Percentiles rank a stretch among this genome's conserved stretches.
These are phyloP conservation scores for Metahyphopichia silvanorum DNA, from an alignment of 805 yeast genomes.

Conservation along the genomic window DNA sequence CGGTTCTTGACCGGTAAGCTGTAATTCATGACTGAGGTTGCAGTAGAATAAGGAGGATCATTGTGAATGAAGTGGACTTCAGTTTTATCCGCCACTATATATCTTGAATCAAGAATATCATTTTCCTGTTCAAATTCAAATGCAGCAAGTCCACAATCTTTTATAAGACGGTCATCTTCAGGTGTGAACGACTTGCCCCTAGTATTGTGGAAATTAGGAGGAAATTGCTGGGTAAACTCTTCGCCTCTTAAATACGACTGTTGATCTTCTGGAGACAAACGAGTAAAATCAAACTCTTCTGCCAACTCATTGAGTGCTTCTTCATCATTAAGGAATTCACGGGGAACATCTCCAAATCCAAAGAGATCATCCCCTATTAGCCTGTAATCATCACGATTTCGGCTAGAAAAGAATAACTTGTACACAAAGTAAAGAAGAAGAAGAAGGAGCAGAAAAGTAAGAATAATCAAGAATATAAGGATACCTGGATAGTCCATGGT, in stretches of 20 bases:
- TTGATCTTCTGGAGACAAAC: constrained; percentile 41
- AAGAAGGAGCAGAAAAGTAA: constrained; percentile 6
- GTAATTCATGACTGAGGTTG: constrained; percentile 37
- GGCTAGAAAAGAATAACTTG: constrained; percentile 5
- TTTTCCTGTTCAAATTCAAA: constrained; percentile 39
- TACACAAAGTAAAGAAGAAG: constrained; percentile 9
- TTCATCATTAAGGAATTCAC: constrained; percentile 39
- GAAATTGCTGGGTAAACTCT: constrained; percentile 27
- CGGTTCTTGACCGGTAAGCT: constrained; percentile 36
- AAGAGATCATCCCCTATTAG: constrained; percentile 7
- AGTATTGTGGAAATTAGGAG: constrained; percentile 27
- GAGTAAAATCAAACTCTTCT: constrained; percentile 33
- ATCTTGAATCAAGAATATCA: constrained; percentile 28
- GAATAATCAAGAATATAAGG: constrained; percentile 4
- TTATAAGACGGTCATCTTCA: constrained; percentile 26
- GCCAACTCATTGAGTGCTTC: constrained; percentile 32
- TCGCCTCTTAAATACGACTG: constrained; percentile 31
- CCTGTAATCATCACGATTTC: constrained; percentile 8
- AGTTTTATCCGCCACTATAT: constrained; percentile 36
- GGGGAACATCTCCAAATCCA: constrained; percentile 20
- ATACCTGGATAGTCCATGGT: constrained; percentile 5
- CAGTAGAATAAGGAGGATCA: constrained; percentile 37
- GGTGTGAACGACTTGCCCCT: constrained; percentile 31
- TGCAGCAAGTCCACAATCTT: constrained; percentile 37
- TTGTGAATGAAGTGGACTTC: constrained; percentile 35